phyloP scores from a whole-genome alignment of 164 flowering plant species.

The Piper betle region DNA sequence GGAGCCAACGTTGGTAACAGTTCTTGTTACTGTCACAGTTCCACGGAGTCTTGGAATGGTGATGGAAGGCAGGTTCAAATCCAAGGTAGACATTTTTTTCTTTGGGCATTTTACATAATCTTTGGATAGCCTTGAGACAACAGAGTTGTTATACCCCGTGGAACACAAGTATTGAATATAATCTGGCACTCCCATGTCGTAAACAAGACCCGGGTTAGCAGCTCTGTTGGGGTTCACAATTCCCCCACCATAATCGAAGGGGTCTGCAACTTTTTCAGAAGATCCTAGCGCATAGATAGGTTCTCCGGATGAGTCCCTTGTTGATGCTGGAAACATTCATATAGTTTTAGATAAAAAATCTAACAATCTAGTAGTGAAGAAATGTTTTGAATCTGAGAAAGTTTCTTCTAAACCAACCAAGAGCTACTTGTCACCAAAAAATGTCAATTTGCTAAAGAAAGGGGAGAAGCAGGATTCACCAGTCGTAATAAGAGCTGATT shows the following conservation, averaged over 20 bases:
- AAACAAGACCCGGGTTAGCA: slow-evolving; percentile 1
- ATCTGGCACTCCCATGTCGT: too few species aligned
- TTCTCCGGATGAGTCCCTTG: slow-evolving; percentile 23
- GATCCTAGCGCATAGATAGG: slow-evolving; percentile 27
- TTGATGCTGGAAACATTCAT: slow-evolving; percentile 22
- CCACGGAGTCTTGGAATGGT: slow-evolving; percentile 29
- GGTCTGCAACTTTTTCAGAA: slow-evolving; percentile 41
- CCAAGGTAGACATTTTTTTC: slow-evolving; percentile 8
- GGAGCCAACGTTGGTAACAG: slow-evolving; percentile 51
- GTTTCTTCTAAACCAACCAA: too few species aligned
- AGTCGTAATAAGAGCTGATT: slow-evolving; percentile 45
- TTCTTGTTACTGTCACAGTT: slow-evolving; percentile 26
- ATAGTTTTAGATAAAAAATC: not conserved
- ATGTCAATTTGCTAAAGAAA: too few species aligned
- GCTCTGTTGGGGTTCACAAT: slow-evolving; percentile 44
- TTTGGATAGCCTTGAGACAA: slow-evolving; percentile 18
- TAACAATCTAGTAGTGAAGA: not conserved
- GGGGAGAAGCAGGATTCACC: slow-evolving; percentile 14
- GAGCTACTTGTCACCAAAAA: too few species aligned
- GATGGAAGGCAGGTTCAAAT: slow-evolving; percentile 46
- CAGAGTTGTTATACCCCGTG: slow-evolving; percentile 30
- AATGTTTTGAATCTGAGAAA: not conserved
- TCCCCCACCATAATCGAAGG: slow-evolving; percentile 62
- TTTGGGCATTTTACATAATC: slow-evolving; percentile 11
- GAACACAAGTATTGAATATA: slow-evolving; percentile 13